A percentile compares a stretch with the other conserved stretches of the same genome.
Evolutionary conservation across 2,329 filamentous ascomycete species (phyloP).

Genomic region (Cladorrhinum sp.): DNA sequence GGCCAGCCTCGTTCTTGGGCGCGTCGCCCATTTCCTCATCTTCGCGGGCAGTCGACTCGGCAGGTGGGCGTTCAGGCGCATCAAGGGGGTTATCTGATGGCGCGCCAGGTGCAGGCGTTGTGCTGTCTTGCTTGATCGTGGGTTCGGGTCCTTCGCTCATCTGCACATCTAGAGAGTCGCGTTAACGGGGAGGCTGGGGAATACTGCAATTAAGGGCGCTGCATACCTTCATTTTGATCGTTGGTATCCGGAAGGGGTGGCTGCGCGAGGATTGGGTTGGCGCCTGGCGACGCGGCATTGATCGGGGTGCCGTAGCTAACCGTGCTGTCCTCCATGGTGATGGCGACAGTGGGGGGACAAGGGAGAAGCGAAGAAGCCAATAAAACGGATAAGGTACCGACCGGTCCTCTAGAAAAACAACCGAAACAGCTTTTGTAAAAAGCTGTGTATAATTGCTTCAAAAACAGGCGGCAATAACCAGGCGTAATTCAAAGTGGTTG

Average conservation of each 20-base stretch:
- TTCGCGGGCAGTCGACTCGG: conserved; percentile 59
- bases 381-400: conserved; percentile 13
- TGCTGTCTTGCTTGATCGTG: conserved; percentile 59
- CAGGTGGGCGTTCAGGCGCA: conserved; percentile 61
- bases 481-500: background rate
- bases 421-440: background rate
- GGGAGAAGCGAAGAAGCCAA: background rate
- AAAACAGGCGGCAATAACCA: background rate
- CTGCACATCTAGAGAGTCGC: conserved; percentile 51
- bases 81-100: conserved; percentile 64
- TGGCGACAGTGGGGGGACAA: conserved; percentile 21
- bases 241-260: conserved; percentile 46
- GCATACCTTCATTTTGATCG: conserved; percentile 46
- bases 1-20: conserved; percentile 47
- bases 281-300: conserved; percentile 54
- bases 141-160: conserved; percentile 57
- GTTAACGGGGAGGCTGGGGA: conserved; percentile 19
- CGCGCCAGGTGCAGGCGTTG: conserved; percentile 54
- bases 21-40: conserved; percentile 81
- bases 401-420: background rate
- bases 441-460: background rate
- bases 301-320: conserved; percentile 56
- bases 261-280: conserved; percentile 55
- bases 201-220: background rate
- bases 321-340: conserved; percentile 57